Percentiles rank a stretch among this genome's conserved stretches.
phyloP scores from a whole-genome alignment of 805 yeast genomes.

The Saturnispora galanensis region DNA sequence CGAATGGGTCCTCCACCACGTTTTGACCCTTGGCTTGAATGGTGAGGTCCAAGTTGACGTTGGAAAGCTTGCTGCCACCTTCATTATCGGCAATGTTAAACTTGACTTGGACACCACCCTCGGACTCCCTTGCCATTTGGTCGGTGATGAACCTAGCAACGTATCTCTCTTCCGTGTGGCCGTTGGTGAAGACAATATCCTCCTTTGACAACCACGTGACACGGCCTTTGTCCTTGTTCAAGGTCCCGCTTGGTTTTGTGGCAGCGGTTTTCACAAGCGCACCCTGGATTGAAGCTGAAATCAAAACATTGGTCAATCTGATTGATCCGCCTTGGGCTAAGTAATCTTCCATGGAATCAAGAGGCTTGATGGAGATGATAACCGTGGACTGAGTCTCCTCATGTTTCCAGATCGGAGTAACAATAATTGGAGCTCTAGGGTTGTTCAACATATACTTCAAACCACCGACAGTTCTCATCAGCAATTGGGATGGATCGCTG shows the following conservation, averaged over 20 bases:
- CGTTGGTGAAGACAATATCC: constrained; percentile 29
- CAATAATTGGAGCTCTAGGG: constrained; percentile 52
- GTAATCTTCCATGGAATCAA: constrained; percentile 30
- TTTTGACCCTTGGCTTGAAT: constrained; percentile 20
- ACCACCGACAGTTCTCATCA: constrained; percentile 67
- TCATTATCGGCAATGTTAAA: constrained; percentile 38
- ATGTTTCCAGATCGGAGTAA: constrained; percentile 84
- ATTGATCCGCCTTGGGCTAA: constrained; percentile 28
- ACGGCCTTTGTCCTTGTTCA: constrained; percentile 75
- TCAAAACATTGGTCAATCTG: constrained; percentile 46
- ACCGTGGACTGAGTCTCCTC: constrained; percentile 80
- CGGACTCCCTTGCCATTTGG: constrained; percentile 60
- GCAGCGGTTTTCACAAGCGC: constrained; percentile 65
- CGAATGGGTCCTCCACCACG: constrained; percentile 27
- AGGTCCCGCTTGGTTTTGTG: constrained; percentile 87
- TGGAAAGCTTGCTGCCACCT: constrained; percentile 36
- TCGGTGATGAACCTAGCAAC: constrained; percentile 82
- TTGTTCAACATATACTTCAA: constrained; percentile 58
- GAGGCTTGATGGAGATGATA: constrained; percentile 56
- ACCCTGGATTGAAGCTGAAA: constrained; percentile 53
- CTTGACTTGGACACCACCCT: constrained; percentile 63
- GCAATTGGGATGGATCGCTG: constrained; percentile 39
- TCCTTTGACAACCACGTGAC: constrained; percentile 68
- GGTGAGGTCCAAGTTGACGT: constrained; percentile 31
- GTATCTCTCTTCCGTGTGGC: constrained; percentile 48